Percentiles rank a stretch among this genome's conserved stretches.
Conservation (phyloP, 208 protist species). For the Acanthamoeba culbertsoni region DNA sequence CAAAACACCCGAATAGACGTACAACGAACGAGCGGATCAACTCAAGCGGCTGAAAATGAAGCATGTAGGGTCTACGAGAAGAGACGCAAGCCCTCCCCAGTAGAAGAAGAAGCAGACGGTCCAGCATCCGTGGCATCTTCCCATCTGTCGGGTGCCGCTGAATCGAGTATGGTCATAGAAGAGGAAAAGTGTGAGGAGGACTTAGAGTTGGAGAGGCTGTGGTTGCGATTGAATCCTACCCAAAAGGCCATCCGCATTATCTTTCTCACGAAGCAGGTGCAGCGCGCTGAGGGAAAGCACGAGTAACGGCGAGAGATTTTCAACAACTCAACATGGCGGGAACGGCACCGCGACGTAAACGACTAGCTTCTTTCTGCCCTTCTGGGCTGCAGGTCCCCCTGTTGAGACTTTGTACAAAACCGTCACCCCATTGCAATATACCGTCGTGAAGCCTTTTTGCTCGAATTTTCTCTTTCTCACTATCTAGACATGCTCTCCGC, state of each 20-base stretch:
- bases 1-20: too few relatives aligned
- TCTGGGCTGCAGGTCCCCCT: too few relatives aligned
- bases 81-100: neutral
- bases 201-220: neutral
- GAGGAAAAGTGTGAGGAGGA: neutral
- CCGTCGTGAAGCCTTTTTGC: too few relatives aligned
- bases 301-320: neutral
- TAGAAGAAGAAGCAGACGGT: neutral
- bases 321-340: neutral
- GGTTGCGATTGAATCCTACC: neutral
- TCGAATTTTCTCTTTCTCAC: too few relatives aligned
- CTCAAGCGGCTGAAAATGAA: too few relatives aligned
- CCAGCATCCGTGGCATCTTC: neutral
- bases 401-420: too few relatives aligned
- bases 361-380: too few relatives aligned
- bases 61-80: neutral
- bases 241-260: constrained; percentile 18
- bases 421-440: too few relatives aligned
- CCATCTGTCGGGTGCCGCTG: neutral
- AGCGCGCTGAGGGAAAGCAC: neutral
- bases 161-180: neutral
- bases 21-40: too few relatives aligned
- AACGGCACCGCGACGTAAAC: too few relatives aligned
- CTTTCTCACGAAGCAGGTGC: neutral
- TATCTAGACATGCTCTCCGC: neutral